Percentiles rank a stretch among this genome's conserved stretches.
Evolutionary conservation across 2,329 filamentous ascomycete species (phyloP).

Genomic region (Fusarium veterinarium): DNA sequence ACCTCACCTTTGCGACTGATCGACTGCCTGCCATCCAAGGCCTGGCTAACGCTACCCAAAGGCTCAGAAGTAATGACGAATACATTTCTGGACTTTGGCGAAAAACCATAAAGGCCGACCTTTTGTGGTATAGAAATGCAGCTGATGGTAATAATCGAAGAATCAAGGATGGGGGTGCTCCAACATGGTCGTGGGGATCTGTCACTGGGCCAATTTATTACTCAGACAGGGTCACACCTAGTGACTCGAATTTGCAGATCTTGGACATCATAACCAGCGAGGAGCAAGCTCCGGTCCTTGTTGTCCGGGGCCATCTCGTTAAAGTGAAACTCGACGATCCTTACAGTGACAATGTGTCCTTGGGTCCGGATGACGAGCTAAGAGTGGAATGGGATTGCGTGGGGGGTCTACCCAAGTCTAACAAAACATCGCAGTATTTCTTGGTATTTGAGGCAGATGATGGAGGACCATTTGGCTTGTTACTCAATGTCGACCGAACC

Average conservation of each 20-base stretch:
- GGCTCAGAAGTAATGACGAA: neutral
- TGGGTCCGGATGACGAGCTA: neutral
- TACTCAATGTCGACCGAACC: neutral
- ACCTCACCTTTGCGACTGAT: constrained; percentile 5
- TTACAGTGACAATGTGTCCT: neutral
- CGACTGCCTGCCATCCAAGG: constrained; percentile 2
- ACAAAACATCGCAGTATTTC: neutral
- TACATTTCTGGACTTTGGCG: constrained; percentile 3
- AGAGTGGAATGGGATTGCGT: neutral
- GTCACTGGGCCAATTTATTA: neutral
- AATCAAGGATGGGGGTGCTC: neutral
- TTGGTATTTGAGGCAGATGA: neutral
- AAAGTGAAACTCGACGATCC: neutral
- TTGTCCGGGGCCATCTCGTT: neutral
- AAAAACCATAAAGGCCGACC: neutral
- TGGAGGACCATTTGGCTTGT: neutral
- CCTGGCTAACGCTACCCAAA: neutral
- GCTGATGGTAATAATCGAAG: neutral
- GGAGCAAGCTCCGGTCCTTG: neutral
- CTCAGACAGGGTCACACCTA: neutral
- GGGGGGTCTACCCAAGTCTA: fast-evolving
- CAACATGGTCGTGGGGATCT: constrained; percentile 14
- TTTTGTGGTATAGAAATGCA: neutral
- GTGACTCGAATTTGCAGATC: neutral
- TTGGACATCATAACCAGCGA: neutral